Conservation (phyloP, 2,329 filamentous ascomycete genomes). For the Cercospora zeae-maydis region DNA sequence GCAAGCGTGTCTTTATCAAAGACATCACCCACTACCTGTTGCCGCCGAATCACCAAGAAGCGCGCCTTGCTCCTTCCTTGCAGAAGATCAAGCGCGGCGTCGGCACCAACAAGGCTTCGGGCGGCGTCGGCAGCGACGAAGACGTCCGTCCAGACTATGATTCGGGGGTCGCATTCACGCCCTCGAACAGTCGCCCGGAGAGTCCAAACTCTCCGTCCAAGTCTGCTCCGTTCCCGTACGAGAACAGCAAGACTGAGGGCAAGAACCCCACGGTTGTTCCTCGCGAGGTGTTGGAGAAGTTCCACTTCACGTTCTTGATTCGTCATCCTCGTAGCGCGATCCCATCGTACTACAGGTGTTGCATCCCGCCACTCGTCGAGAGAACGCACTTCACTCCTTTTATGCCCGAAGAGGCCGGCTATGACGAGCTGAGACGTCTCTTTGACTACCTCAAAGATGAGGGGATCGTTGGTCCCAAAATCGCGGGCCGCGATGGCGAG, state of each 20-base stretch:
- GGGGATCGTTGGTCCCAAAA: constrained; percentile 66
- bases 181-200: constrained; percentile 28
- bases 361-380: constrained; percentile 76
- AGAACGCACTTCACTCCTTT: constrained; percentile 84
- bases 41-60: constrained; percentile 65
- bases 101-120: constrained; percentile 45
- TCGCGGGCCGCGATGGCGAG: constrained; percentile 45
- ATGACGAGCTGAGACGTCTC: constrained; percentile 77
- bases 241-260: constrained; percentile 54
- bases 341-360: constrained; percentile 92
- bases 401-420: constrained; percentile 83
- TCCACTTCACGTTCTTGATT: constrained; percentile 96
- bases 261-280: constrained; percentile 85
- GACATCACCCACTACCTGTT: constrained; percentile 93
- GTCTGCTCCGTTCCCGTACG: constrained; percentile 54
- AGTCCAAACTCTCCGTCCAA: constrained; percentile 22
- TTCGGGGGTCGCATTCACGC: constrained; percentile 34
- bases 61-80: constrained; percentile 76
- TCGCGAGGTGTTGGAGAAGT: constrained; percentile 66
- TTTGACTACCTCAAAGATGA: constrained; percentile 77
- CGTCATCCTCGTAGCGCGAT: constrained; percentile 89
- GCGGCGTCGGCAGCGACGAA: constrained; percentile 33
- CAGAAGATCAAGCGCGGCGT: constrained; percentile 55
- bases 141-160: constrained; percentile 23
- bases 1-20: constrained; percentile 94